phyloP scores from a whole-genome alignment of 768 basidiomycete genomes.

The Rhizopogon vesiculosus region DNA sequence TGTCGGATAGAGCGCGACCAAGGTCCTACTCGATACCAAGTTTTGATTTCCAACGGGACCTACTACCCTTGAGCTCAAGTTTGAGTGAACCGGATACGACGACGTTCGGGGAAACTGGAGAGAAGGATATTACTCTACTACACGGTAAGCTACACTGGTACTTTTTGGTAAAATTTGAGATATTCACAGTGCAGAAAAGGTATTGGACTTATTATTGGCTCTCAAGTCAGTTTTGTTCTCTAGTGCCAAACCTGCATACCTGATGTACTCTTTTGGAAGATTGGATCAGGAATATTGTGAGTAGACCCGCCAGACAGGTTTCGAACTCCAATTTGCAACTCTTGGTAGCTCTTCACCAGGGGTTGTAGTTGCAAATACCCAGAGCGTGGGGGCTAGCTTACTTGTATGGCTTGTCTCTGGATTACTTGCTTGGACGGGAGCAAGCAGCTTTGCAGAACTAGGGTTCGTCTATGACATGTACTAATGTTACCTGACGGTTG shows the following conservation, averaged over 20 bases:
- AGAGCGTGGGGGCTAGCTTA: constrained; percentile 88
- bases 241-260: background rate
- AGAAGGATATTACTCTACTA: constrained; percentile 72
- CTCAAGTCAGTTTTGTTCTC: constrained; percentile 47
- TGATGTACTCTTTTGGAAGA: constrained; percentile 34
- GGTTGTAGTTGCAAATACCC: constrained; percentile 82
- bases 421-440: constrained; percentile 90
- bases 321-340: constrained; percentile 3
- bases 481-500: background rate
- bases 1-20: constrained; percentile 25
- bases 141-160: constrained; percentile 50
- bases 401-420: constrained; percentile 82
- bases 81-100: constrained; percentile 60
- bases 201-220: constrained; percentile 80
- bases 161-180: background rate
- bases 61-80: constrained; percentile 75
- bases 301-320: constrained; percentile 14
- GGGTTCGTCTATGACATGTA: constrained; percentile 46
- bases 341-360: constrained; percentile 79
- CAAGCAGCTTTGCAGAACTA: constrained; percentile 89
- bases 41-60: constrained; percentile 74
- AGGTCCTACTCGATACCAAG: constrained; percentile 70
- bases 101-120: constrained; percentile 40
- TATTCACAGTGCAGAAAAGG: constrained; percentile 35
- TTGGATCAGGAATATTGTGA: constrained; percentile 93